These are phyloP conservation scores for Pythium coloratum DNA, from an alignment of 352 stramenopile genomes.

Conservation along the genomic window DNA sequence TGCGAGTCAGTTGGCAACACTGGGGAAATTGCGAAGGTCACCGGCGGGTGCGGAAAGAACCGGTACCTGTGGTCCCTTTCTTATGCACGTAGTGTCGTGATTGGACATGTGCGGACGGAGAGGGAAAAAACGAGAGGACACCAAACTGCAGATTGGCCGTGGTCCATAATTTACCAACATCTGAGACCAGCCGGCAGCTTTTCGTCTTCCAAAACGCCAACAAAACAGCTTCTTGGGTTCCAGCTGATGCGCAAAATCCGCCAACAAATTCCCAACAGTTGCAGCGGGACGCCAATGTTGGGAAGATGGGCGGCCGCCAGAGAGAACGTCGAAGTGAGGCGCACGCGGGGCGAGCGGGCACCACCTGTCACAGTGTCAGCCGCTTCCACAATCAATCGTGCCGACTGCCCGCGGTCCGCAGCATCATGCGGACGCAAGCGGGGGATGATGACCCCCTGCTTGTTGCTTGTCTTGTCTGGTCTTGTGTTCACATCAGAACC, in stretches of 20 bases:
- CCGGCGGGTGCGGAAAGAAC: not conserved
- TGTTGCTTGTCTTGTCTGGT: not conserved
- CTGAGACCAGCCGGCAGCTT: not conserved
- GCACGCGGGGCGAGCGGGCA: not conserved
- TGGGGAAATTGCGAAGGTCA: not conserved
- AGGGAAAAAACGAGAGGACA: not conserved
- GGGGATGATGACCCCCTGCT: not conserved
- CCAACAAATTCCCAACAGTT: slow-evolving; percentile 8
- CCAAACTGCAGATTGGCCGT: not conserved
- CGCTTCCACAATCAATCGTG: not conserved
- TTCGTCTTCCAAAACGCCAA: not conserved
- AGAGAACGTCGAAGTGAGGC: slow-evolving; percentile 3
- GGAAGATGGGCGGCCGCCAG: slow-evolving; percentile 5
- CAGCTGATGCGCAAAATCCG: not conserved
- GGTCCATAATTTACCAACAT: not conserved
- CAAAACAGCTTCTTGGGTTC: not conserved
- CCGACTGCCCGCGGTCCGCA: not conserved
- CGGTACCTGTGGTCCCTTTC: not conserved
- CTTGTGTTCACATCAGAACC: slow-evolving; percentile 5
- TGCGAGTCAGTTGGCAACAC: not conserved
- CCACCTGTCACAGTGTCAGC: slow-evolving; percentile 4
- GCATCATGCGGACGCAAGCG: not conserved
- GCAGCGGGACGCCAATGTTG: not conserved
- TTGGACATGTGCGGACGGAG: not conserved
- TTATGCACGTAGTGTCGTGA: not conserved